phyloP scores from a whole-genome alignment of 192 early-diverging fungal species.

The Gryganskiella cystojenkinii region DNA sequence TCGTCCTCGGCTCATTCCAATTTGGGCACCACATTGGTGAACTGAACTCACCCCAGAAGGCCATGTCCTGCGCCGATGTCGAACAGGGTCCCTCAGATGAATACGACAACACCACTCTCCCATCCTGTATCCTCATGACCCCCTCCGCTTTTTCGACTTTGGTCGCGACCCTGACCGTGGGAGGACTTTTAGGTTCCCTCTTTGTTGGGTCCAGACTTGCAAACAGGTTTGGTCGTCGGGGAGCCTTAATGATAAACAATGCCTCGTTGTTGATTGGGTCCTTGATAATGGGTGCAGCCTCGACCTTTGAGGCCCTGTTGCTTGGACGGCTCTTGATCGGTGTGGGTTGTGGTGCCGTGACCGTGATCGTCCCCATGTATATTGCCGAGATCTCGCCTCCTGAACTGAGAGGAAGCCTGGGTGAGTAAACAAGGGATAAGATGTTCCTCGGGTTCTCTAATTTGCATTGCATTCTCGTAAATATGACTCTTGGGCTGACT shows the following conservation, averaged over 20 bases:
- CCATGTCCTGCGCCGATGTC: slow-evolving; percentile 47
- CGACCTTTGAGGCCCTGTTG: slow-evolving; percentile 57
- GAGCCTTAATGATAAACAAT: slow-evolving; percentile 75
- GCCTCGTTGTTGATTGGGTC: slow-evolving; percentile 71
- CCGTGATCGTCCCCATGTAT: slow-evolving; percentile 85
- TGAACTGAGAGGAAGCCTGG: slow-evolving; percentile 75
- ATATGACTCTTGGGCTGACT: background rate
- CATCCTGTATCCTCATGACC: slow-evolving; percentile 77
- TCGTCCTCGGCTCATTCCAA: slow-evolving; percentile 63
- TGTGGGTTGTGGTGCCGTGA: slow-evolving; percentile 78
- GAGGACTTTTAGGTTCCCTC: slow-evolving; percentile 82
- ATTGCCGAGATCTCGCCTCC: slow-evolving; percentile 81
- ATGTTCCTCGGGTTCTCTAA: background rate
- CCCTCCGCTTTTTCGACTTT: slow-evolving; percentile 66
- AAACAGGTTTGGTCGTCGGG: slow-evolving; percentile 76
- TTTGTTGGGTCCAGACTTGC: slow-evolving; percentile 67
- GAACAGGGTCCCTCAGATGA: background rate
- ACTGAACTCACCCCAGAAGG: slow-evolving; percentile 64
- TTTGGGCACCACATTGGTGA: slow-evolving; percentile 72
- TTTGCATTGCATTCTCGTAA: background rate
- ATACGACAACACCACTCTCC: slow-evolving; percentile 53
- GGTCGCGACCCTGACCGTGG: slow-evolving; percentile 71
- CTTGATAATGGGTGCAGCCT: slow-evolving; percentile 68
- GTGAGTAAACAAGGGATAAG: slow-evolving; percentile 30
- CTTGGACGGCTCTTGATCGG: slow-evolving; percentile 81